A percentile compares a stretch with the other conserved stretches of the same genome.
Evolutionary conservation across 1,139 yeast genomes (phyloP).

Genomic region (Suhomyces coccinellae): DNA sequence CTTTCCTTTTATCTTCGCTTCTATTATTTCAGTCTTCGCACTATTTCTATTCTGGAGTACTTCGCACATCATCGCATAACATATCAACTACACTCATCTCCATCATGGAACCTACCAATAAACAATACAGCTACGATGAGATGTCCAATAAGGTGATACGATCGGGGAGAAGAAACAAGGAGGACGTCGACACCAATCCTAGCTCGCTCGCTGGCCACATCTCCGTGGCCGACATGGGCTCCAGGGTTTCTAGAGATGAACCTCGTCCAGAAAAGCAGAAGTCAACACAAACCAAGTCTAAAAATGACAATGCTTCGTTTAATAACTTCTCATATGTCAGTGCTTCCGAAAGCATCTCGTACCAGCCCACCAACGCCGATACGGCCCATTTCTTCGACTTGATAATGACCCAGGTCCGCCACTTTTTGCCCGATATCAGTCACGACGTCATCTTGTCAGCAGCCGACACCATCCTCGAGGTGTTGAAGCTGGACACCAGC

Average conservation of each 20-base stretch:
- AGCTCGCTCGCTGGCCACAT: slow-evolving; percentile 69
- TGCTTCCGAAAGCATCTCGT: slow-evolving; percentile 23
- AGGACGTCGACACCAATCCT: slow-evolving; percentile 56
- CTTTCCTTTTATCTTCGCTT: neutral
- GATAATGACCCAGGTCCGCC: slow-evolving; percentile 31
- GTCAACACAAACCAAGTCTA: slow-evolving; percentile 14
- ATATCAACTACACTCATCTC: neutral
- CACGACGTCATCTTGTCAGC: slow-evolving; percentile 52
- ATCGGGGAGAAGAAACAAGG: slow-evolving; percentile 48
- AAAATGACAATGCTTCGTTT: slow-evolving; percentile 10
- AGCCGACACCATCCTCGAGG: slow-evolving; percentile 66
- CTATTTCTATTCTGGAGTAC: neutral
- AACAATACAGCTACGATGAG: slow-evolving; percentile 51
- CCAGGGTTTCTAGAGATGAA: slow-evolving; percentile 29
- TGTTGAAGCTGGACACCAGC: slow-evolving; percentile 50
- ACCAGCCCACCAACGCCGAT: slow-evolving; percentile 28
- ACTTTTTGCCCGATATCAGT: slow-evolving; percentile 36
- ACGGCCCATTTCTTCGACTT: slow-evolving; percentile 31
- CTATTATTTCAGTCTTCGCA: neutral
- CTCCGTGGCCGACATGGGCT: slow-evolving; percentile 69
- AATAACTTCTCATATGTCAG: slow-evolving; percentile 19
- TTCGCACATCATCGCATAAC: slow-evolving; percentile 1
- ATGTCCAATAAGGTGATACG: slow-evolving; percentile 77
- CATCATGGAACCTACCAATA: slow-evolving; percentile 13
- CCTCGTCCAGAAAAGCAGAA: slow-evolving; percentile 4